Base-by-base conservation (phyloP, 2,329 filamentous ascomycete species). In the Venturia pyrina region DNA sequence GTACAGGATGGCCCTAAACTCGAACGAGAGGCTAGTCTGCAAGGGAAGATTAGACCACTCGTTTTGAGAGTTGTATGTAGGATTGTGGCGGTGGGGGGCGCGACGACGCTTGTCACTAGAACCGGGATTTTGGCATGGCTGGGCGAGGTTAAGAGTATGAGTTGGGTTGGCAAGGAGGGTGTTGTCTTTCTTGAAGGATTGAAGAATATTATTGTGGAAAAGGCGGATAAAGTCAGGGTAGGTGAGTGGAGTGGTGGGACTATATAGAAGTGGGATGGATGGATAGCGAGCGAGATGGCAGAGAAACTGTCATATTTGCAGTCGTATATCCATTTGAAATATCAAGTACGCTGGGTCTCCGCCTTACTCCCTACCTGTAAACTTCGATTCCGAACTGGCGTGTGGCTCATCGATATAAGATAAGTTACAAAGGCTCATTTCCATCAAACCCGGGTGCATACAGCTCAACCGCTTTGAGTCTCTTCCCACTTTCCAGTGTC, bases 21-120 rank as follows among this genome's bases (percentile, higher is more conserved):
- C 3, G 61, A 66, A 3, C 15, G 37, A 13, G 65, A 59, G 17
- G 24, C 32, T 15, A 46, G 65, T 34, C 34, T 63, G 32, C 65
- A 66, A 46, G 37, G 32, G 5, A 56, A 57, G 15, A 53, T 64
- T 13, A 43, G 65, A 44, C 46, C 65, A 34, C 28, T 66, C 0
- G 48, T 66, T 5, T 8, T 66, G 28, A 46, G 40, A 24, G 19
- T 66, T 21, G 41, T 66, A n/a, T 28, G 19, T 7, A 63, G 65
- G 2, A 87, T 86, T 0, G 82, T 82, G 59, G 84, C 93, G 41
- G 83, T 87, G 40, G 87, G 84, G 1, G 91, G 90, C 0, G 91
- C 89, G 74, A 90, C 87, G 5, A 93, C 89, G n/a, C 79, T 96
- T 59, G 82, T 91, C 46, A 96, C 91, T 0, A 81, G 92, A 66